phyloP scores from a whole-genome alignment of 306 rosid species.

The Dryas octopetala region DNA sequence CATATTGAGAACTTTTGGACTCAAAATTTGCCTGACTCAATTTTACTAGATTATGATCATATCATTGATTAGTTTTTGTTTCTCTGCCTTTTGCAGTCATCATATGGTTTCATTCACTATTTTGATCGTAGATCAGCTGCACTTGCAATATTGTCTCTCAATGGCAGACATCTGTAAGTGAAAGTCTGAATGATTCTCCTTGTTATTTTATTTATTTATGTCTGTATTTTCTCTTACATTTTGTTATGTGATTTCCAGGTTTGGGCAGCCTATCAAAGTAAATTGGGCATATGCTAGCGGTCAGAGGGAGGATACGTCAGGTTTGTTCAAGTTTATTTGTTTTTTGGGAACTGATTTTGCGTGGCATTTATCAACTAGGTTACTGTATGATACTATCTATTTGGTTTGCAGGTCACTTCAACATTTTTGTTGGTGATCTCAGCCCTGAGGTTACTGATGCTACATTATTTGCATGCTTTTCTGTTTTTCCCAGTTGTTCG shows the following conservation, averaged over 20 bases:
- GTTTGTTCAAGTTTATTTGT: slow-evolving; percentile 46
- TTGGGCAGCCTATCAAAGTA: slow-evolving; percentile 98
- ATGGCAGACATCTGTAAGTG: slow-evolving; percentile 95
- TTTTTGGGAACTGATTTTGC: background rate
- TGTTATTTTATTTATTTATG: slow-evolving; percentile 11
- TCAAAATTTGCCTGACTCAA: background rate
- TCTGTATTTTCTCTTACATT: slow-evolving; percentile 23
- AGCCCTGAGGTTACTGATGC: slow-evolving; percentile 99
- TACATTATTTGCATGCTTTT: slow-evolving; percentile 90
- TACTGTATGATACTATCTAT: slow-evolving; percentile 17
- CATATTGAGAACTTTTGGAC: background rate
- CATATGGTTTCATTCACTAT: slow-evolving; percentile 94
- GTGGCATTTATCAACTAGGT: slow-evolving; percentile 13
- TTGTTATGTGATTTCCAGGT: slow-evolving; percentile 49
- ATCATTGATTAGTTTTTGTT: slow-evolving; percentile 16
- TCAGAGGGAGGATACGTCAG: slow-evolving; percentile 99
- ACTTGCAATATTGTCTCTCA: slow-evolving; percentile 84
- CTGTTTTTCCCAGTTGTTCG: slow-evolving; percentile 94
- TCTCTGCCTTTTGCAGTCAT: slow-evolving; percentile 67
- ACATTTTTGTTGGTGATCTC: slow-evolving; percentile 97
- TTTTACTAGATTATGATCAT: slow-evolving; percentile 5
- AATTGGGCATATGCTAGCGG: slow-evolving; percentile 99
- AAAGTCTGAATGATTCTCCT: background rate
- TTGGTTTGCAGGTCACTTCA: slow-evolving; percentile 77
- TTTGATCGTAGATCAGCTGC: slow-evolving; percentile 97